Conservation (phyloP, 2,329 filamentous ascomycete genomes). For the Aspergillus niger region DNA sequence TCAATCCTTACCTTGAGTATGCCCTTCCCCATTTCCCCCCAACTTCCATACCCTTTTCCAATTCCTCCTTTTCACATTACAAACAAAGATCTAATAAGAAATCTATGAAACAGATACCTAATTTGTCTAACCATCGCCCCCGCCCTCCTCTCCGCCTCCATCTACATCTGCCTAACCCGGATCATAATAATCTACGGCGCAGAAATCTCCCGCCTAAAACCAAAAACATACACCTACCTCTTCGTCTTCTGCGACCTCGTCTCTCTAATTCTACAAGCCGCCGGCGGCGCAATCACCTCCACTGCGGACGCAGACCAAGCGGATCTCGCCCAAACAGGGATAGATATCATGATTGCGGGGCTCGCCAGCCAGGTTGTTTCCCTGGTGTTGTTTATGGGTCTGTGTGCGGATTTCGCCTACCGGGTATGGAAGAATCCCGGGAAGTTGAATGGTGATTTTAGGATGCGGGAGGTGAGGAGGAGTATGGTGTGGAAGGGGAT, state of each 20-base stretch:
- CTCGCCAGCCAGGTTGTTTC: constrained; percentile 63
- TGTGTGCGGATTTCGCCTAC: constrained; percentile 55
- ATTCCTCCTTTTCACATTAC: too few relatives aligned
- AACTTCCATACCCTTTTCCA: too few relatives aligned
- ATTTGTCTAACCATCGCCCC: constrained; percentile 65
- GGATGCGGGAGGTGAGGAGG: constrained; percentile 2
- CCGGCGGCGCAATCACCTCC: constrained; percentile 42
- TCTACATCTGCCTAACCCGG: constrained; percentile 58
- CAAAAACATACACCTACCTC: constrained; percentile 38
- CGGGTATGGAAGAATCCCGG: constrained; percentile 28
- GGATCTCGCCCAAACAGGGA: constrained; percentile 41
- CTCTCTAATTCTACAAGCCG: constrained; percentile 62
- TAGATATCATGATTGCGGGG: constrained; percentile 67
- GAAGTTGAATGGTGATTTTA: constrained; percentile 9
- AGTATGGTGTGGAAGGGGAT: not conserved
- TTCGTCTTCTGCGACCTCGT: constrained; percentile 67
- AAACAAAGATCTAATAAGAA: not conserved
- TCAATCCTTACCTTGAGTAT: constrained; percentile 47
- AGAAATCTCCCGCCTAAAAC: constrained; percentile 35
- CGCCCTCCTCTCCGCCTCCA: constrained; percentile 64
- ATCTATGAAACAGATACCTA: constrained; percentile 54
- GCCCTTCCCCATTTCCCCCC: constrained; percentile 12
- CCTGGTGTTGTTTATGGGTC: constrained; percentile 56
- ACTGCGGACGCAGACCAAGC: constrained; percentile 6
- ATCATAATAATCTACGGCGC: constrained; percentile 40